Percentiles rank a stretch among this genome's conserved stretches.
These are phyloP conservation scores for Pestalotiopsis fici DNA, from an alignment of 2,329 filamentous ascomycete species.

Conservation along the genomic window DNA sequence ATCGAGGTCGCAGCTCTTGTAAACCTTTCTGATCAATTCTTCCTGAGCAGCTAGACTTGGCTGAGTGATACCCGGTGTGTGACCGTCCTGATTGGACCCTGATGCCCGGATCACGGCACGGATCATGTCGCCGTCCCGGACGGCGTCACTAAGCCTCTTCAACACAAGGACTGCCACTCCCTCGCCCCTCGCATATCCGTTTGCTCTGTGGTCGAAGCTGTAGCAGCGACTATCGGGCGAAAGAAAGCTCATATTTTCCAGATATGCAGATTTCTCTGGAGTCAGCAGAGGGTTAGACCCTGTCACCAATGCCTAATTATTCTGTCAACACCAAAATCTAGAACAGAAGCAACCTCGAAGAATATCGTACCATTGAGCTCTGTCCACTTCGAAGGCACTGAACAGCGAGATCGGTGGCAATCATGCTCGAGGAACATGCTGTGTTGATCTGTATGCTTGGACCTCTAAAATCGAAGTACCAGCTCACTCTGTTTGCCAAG, in stretches of 20 bases:
- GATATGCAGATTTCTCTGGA: constrained; percentile 16
- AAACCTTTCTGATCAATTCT: constrained; percentile 24
- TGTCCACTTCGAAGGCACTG: constrained; percentile 10
- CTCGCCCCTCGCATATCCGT: constrained; percentile 42
- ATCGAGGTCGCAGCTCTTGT: constrained; percentile 12
- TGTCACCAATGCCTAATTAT: constrained; percentile 24
- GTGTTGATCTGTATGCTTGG: constrained; percentile 32
- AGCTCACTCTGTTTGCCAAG: constrained; percentile 35
- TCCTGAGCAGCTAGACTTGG: constrained; percentile 22
- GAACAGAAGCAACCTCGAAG: background rate
- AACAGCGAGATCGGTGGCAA: constrained; percentile 23
- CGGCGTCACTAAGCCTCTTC: constrained; percentile 45
- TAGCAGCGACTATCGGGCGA: constrained; percentile 28
- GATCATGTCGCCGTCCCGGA: constrained; percentile 35
- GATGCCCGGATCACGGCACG: constrained; percentile 29
- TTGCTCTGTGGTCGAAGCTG: constrained; percentile 11
- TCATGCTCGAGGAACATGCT: constrained; percentile 31
- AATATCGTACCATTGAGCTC: background rate
- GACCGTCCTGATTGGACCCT: constrained; percentile 20
- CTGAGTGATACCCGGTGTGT: constrained; percentile 16
- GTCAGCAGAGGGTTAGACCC: constrained; percentile 24
- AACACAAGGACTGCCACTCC: constrained; percentile 48
- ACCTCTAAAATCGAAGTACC: constrained; percentile 32
- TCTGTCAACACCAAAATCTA: background rate
- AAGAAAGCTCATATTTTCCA: constrained; percentile 30